Evolutionary conservation across 352 stramenopile species (phyloP).

Genomic region (Pythium utonaiense): DNA sequence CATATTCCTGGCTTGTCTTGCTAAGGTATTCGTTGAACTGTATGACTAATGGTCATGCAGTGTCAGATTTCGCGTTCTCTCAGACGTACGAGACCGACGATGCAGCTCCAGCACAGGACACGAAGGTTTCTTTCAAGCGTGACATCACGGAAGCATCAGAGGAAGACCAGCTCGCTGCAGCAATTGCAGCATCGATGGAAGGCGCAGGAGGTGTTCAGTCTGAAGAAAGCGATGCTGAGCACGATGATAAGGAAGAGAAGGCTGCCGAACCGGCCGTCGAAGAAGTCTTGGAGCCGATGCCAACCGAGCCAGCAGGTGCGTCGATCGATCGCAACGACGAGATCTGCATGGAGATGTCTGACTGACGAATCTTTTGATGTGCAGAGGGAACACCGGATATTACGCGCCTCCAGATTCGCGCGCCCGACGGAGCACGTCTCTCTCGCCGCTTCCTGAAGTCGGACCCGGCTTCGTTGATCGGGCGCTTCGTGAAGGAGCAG

Average conservation of each 20-base stretch:
- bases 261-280: constrained; percentile 27
- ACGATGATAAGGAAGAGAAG: constrained; percentile 42
- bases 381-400: constrained; percentile 46
- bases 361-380: not conserved
- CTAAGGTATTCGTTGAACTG: too few relatives aligned
- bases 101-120: not conserved
- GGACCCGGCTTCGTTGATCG: constrained; percentile 60
- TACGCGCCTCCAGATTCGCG: constrained; percentile 68
- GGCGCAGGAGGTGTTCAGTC: constrained; percentile 34
- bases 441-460: constrained; percentile 72
- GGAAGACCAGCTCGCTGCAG: constrained; percentile 74
- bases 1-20: not conserved
- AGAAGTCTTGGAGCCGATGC: constrained; percentile 34
- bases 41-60: constrained; percentile 1
- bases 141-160: constrained; percentile 60
- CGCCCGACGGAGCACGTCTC: constrained; percentile 59
- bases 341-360: not conserved
- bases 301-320: constrained; percentile 58
- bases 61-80: constrained; percentile 24
- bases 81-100: constrained; percentile 14
- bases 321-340: not conserved
- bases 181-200: constrained; percentile 77
- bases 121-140: constrained; percentile 1
- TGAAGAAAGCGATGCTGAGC: constrained; percentile 27
- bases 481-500: constrained; percentile 69